Evolutionary conservation across 495 filamentous ascomycete species (phyloP).

Genomic region (Daldinia childiae): DNA sequence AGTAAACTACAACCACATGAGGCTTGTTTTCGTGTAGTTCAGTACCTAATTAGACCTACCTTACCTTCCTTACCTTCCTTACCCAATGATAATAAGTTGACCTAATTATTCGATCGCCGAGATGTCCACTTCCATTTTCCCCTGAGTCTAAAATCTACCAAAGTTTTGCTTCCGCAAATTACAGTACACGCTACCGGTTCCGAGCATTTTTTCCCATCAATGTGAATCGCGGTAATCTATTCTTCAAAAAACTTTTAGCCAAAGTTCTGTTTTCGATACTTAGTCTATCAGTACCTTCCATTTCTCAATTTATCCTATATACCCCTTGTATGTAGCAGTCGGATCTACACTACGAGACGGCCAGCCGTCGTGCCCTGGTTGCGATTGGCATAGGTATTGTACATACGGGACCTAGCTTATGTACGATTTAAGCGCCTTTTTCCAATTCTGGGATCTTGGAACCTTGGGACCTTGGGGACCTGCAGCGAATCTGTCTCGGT

Average conservation of each 20-base stretch:
- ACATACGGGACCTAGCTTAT: constrained; percentile 15
- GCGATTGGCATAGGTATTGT: constrained; percentile 13
- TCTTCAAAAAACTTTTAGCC: constrained; percentile 14
- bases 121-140: constrained; percentile 34
- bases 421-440: constrained; percentile 29
- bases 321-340: constrained; percentile 4
- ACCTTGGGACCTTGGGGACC: constrained; percentile 28
- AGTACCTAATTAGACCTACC: constrained; percentile 37
- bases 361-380: constrained; percentile 5
- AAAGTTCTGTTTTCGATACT: constrained; percentile 21
- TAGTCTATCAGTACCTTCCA: background rate
- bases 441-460: constrained; percentile 32
- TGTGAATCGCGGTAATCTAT: constrained; percentile 9
- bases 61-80: constrained; percentile 15
- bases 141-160: constrained; percentile 30
- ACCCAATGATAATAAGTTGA: constrained; percentile 34
- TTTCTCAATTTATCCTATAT: constrained; percentile 23
- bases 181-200: constrained; percentile 10
- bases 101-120: constrained; percentile 39
- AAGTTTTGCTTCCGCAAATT: constrained; percentile 12
- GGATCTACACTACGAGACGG: constrained; percentile 21
- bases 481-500: constrained; percentile 39
- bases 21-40: constrained; percentile 27
- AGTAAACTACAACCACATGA: constrained; percentile 15
- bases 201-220: constrained; percentile 11